These are phyloP conservation scores for Leccinum pellstonianum DNA, from an alignment of 768 basidiomycete genomes.

Conservation along the genomic window DNA sequence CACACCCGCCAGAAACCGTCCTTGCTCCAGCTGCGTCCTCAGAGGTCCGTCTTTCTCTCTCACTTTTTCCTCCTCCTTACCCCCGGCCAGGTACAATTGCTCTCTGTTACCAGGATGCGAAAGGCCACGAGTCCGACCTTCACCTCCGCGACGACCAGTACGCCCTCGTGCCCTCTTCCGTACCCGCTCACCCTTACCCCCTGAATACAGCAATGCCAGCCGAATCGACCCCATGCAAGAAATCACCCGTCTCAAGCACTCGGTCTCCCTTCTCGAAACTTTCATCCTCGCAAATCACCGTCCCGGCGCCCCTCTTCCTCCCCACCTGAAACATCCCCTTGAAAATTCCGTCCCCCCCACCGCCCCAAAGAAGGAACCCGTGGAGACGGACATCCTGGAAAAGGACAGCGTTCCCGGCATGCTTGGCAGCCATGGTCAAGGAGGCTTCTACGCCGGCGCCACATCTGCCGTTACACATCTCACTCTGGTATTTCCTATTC, in stretches of 20 bases:
- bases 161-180: conserved; percentile 6
- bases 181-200: conserved; percentile 39
- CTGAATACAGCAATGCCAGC: conserved; percentile 29
- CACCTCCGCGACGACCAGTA: conserved; percentile 54
- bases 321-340: conserved; percentile 30
- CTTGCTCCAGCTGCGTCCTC: conserved; percentile 86
- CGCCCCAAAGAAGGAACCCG: conserved; percentile 51
- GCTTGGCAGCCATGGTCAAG: conserved; percentile 61
- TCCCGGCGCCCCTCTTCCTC: conserved; percentile 14
- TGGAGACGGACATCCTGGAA: conserved; percentile 47
- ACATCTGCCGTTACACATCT: conserved; percentile 74
- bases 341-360: conserved; percentile 32
- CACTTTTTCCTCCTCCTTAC: conserved; percentile 14
- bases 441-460: conserved; percentile 76
- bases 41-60: conserved; percentile 50
- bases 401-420: conserved; percentile 58
- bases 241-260: conserved; percentile 41
- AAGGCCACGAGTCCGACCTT: conserved; percentile 59
- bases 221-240: conserved; percentile 41
- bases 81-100: conserved; percentile 65
- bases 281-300: conserved; percentile 35
- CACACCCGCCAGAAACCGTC: conserved; percentile 59
- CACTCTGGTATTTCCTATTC: conserved; percentile 44
- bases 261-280: conserved; percentile 39
- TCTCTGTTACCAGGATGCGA: conserved; percentile 74